These are phyloP conservation scores for Gleditsia sinensis DNA, from an alignment of 306 rosid species.

Conservation along the genomic window DNA sequence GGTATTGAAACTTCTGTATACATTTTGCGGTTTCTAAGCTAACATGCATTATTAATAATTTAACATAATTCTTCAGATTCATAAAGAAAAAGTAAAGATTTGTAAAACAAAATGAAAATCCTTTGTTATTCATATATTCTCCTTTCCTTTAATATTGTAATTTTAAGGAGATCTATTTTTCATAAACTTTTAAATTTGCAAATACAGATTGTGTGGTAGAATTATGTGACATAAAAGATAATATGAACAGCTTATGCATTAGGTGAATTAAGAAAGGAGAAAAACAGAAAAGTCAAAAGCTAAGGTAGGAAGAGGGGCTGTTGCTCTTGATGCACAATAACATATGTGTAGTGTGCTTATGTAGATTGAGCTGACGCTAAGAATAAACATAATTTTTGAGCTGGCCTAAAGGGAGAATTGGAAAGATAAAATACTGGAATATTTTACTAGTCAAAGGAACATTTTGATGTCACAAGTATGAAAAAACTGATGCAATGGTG, in stretches of 20 bases:
- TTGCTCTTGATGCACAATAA: not conserved
- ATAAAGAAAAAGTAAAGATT: not conserved
- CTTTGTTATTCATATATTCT: not conserved
- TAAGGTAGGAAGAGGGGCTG: not conserved
- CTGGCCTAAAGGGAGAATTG: not conserved
- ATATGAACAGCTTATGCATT: not conserved
- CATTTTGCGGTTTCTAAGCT: not conserved
- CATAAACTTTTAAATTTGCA: too few relatives aligned
- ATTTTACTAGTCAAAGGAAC: too few relatives aligned
- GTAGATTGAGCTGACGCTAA: not conserved
- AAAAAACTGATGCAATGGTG: not conserved
- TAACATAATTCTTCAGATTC: not conserved
- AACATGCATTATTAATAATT: not conserved
- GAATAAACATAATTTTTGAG: not conserved
- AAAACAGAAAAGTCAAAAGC: not conserved
- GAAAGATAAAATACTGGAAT: too few relatives aligned
- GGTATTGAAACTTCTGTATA: slow-evolving; percentile 48
- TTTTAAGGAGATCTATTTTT: too few relatives aligned
- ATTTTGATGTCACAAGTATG: not conserved
- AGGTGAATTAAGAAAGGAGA: not conserved
- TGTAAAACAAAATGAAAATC: not conserved
- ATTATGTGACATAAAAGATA: too few relatives aligned
- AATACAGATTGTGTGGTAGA: too few relatives aligned
- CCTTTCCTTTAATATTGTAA: not conserved
- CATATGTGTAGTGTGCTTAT: not conserved